Percentiles rank a stretch among this genome's conserved stretches.
Evolutionary conservation across 441 rosid genomes (phyloP).

Genomic region (Brassica hybrid): DNA sequence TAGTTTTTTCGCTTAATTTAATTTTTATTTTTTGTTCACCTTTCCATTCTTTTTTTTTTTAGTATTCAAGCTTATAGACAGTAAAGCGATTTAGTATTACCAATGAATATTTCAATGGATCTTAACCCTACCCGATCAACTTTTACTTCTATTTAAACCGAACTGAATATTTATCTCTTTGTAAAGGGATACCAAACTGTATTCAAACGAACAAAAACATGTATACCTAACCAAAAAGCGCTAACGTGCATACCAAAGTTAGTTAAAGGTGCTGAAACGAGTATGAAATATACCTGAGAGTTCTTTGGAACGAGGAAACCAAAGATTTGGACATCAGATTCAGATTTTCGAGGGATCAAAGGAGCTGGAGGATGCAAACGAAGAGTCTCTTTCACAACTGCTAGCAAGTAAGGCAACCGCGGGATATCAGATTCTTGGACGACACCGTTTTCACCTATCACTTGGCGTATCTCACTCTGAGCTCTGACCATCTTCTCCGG

Average conservation of each 20-base stretch:
- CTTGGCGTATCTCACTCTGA: conserved; percentile 37
- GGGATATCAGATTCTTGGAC: conserved; percentile 36
- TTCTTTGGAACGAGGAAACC: conserved; percentile 27
- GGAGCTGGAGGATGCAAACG: conserved; percentile 37
- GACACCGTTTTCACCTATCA: conserved; percentile 15
- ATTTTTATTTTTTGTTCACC: neutral
- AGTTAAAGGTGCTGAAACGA: neutral
- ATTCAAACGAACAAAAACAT: neutral
- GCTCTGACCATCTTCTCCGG: conserved; percentile 45
- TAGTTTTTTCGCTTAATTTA: neutral
- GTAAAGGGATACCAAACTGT: neutral
- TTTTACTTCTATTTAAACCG: neutral
- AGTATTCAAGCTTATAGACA: neutral
- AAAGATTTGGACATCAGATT: conserved; percentile 24
- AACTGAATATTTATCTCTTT: neutral
- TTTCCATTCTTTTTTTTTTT: neutral
- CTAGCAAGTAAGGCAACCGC: conserved; percentile 27
- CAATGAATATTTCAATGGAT: neutral
- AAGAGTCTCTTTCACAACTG: conserved; percentile 34
- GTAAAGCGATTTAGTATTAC: neutral
- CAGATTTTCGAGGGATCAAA: conserved; percentile 37
- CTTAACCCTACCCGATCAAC: neutral
- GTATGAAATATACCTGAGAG: neutral
- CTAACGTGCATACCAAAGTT: conserved; percentile 4
- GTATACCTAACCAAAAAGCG: neutral